Conservation (phyloP, 768 basidiomycete genomes). For the Coprinopsis strossmayeri region DNA sequence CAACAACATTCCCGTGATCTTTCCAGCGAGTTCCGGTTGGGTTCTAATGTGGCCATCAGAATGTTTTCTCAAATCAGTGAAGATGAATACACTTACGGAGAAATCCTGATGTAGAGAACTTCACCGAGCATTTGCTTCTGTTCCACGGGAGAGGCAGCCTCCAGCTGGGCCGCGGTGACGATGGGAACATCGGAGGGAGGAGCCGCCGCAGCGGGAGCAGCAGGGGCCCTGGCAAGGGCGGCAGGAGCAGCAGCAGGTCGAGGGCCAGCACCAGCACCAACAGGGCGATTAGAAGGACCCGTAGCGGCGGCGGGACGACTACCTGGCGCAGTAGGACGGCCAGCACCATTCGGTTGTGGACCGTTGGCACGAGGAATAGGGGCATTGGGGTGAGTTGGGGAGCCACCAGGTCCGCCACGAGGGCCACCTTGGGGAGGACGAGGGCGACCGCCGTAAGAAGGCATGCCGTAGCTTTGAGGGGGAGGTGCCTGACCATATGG, state of each 20-base stretch:
- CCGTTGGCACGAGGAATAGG: constrained; percentile 47
- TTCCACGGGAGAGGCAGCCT: constrained; percentile 67
- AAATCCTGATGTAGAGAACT: constrained; percentile 89
- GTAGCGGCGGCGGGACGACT: constrained; percentile 36
- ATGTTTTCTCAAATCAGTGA: constrained; percentile 11
- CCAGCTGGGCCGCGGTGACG: constrained; percentile 41
- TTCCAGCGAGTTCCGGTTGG: constrained; percentile 92
- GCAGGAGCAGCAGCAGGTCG: constrained; percentile 40
- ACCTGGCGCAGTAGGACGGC: constrained; percentile 36
- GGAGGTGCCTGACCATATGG: constrained; percentile 71
- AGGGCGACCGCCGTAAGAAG: constrained; percentile 54
- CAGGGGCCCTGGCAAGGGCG: constrained; percentile 24
- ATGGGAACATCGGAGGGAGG: constrained; percentile 34
- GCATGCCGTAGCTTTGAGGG: constrained; percentile 69
- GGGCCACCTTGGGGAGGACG: constrained; percentile 53
- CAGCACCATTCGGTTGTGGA: constrained; percentile 47
- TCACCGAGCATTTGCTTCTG: constrained; percentile 99
- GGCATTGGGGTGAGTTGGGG: constrained; percentile 57
- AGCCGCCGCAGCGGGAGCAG: constrained; percentile 34
- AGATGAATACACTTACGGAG: constrained; percentile 45
- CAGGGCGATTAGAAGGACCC: constrained; percentile 17
- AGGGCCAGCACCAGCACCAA: constrained; percentile 29
- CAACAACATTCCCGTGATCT: constrained; percentile 97
- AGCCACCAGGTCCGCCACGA: constrained; percentile 58
- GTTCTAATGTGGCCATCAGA: constrained; percentile 33